Evolutionary conservation across 495 filamentous ascomycete genomes (phyloP), one percentile per base, ranked within the genome.

Genomic region (Hypoxylon fuscum): DNA sequence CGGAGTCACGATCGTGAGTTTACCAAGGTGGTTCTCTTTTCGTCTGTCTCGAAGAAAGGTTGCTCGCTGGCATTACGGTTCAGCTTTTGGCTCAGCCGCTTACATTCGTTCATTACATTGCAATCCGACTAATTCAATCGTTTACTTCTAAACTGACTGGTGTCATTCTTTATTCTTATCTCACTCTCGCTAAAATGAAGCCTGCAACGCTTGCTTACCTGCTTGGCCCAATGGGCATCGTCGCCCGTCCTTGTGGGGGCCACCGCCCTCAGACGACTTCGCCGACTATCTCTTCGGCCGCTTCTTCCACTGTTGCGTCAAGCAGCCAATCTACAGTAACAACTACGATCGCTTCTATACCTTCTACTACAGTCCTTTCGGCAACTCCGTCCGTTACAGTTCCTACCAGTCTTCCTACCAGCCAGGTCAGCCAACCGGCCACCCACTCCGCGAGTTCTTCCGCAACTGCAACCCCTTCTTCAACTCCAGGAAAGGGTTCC

Each of bases 171-270:
- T 59, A 25, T 38, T 37, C 52, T 25, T n/a, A 55, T 37, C 12
- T 18, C 12, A 0, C 29, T 11, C 9, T 37, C 35, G 0, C 51
- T 15, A 62, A 56, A 56, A 62, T 62, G 59, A 62, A 56, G 52
- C 59, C 59, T 12, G 27, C 52, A 43, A 56, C 59, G 21, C 52
- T 62, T 37, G 52, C 59, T 45, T 20, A 51, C 12, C 52, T 62
- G 23, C 59, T 62, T n/a, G 23, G 59, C 35, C 59, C 59, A 20
- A 48, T 56, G 52, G 59, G 59, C 46, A 62, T 62, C 23, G 45
- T 56, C 11, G 59, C 59, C 11, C 45, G 59, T 8, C 59, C 59
- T 17, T 62, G 59, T 25, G 59, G 59, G n/a, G 59, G 59, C 14
- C 44, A 51, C 46, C 59, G 51, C 17, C 41, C n/a, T n/a, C n/a